Conservation (phyloP, 495 filamentous ascomycete genomes). For the Thermothielavioides terrestris region DNA sequence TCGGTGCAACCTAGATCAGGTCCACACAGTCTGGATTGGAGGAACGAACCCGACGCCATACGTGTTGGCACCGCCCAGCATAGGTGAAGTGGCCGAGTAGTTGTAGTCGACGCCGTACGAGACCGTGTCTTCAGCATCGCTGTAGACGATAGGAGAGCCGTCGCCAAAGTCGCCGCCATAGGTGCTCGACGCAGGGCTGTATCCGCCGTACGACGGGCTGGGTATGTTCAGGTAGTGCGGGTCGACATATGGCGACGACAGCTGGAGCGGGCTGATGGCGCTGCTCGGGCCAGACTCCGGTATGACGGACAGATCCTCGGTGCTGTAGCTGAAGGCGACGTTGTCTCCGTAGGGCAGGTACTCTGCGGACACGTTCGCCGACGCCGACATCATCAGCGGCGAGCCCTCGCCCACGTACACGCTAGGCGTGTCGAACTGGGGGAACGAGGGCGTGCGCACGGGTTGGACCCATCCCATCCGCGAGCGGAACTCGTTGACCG, state of each 20-base stretch:
- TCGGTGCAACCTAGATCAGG: conserved; percentile 33
- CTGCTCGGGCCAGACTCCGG: conserved; percentile 31
- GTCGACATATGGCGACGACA: conserved; percentile 40
- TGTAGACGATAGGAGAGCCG: conserved; percentile 43
- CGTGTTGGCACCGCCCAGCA: conserved; percentile 35
- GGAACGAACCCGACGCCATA: conserved; percentile 49
- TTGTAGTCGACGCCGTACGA: conserved; percentile 33
- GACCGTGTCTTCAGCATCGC: conserved; percentile 43
- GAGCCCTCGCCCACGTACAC: conserved; percentile 37
- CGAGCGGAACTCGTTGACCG: conserved; percentile 50
- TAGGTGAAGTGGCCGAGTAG: conserved; percentile 28
- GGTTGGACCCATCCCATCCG: conserved; percentile 55
- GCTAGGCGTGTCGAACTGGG: conserved; percentile 40
- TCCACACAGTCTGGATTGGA: conserved; percentile 47
- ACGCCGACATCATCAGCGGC: conserved; percentile 29
- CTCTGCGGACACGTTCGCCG: conserved; percentile 27
- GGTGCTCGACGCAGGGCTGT: conserved; percentile 47
- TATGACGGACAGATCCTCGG: conserved; percentile 42
- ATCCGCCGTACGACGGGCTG: conserved; percentile 44
- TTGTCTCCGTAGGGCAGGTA: conserved; percentile 42
- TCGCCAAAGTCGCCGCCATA: conserved; percentile 47
- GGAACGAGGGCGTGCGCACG: conserved; percentile 44
- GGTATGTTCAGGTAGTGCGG: conserved; percentile 49
- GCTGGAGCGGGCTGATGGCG: conserved; percentile 40
- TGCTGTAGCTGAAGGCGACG: conserved; percentile 49